phyloP scores from a whole-genome alignment of 2,329 filamentous ascomycete species.

The Penicillium sclerotiorum region DNA sequence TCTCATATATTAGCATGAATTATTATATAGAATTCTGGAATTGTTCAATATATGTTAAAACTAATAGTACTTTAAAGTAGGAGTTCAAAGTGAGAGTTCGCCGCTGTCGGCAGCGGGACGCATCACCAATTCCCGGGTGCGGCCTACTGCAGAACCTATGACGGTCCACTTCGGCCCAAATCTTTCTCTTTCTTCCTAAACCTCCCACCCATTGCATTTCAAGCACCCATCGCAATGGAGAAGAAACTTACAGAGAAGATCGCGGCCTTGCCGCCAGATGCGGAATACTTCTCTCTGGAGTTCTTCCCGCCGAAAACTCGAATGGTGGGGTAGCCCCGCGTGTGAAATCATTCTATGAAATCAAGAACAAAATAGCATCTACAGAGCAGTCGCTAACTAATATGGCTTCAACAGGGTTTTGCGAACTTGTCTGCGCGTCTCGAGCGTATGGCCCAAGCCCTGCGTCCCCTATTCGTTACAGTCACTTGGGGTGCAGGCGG shows the following conservation, averaged over 20 bases:
- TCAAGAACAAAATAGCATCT: neutral
- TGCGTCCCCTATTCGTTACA: slow-evolving; percentile 91
- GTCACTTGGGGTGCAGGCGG: slow-evolving; percentile 98
- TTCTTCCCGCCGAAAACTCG: slow-evolving; percentile 98
- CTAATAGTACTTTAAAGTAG: neutral
- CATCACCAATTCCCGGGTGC: slow-evolving; percentile 21
- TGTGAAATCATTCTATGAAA: neutral
- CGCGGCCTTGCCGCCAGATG: slow-evolving; percentile 78
- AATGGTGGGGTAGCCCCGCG: slow-evolving; percentile 61
- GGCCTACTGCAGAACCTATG: slow-evolving; percentile 4
- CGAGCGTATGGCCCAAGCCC: slow-evolving; percentile 88
- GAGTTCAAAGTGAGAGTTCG: slow-evolving; percentile 11
- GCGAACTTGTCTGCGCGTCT: slow-evolving; percentile 91
- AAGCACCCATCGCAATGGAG: slow-evolving; percentile 59
- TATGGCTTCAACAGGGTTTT: slow-evolving; percentile 62
- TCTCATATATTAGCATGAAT: no score
- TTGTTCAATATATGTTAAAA: neutral
- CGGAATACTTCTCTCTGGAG: slow-evolving; percentile 92
- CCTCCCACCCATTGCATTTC: slow-evolving; percentile 19
- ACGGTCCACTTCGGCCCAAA: slow-evolving; percentile 23
- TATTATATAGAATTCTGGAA: no score
- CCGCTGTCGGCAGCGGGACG: slow-evolving; percentile 20
- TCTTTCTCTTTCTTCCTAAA: slow-evolving; percentile 22
- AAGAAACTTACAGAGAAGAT: slow-evolving; percentile 97
- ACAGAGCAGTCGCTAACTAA: slow-evolving; percentile 26